Evolutionary conservation across 805 yeast genomes (phyloP).

Genomic region (Peterozyma xylosa): DNA sequence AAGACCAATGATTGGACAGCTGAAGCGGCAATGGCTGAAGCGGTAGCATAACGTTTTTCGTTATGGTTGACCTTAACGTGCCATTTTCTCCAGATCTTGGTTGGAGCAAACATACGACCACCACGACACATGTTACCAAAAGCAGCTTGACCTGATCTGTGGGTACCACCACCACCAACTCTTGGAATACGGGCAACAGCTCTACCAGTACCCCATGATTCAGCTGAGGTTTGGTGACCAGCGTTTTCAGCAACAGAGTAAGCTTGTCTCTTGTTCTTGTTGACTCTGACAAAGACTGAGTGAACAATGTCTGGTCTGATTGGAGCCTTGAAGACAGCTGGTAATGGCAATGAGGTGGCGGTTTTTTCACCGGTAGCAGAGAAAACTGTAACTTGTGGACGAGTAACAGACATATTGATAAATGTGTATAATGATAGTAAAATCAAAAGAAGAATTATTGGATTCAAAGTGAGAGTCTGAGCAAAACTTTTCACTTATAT

Average conservation of each 20-base stretch:
- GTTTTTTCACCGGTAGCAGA: conserved; percentile 83
- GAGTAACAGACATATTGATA: conserved; percentile 47
- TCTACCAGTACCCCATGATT: conserved; percentile 99
- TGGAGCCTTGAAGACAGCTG: conserved; percentile 99
- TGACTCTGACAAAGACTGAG: conserved; percentile 95
- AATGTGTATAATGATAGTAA: conserved; percentile 7
- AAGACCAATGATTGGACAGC: conserved; percentile 96
- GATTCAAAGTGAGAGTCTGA: too few species aligned
- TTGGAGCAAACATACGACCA: conserved; percentile 99
- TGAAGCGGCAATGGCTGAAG: conserved; percentile 99
- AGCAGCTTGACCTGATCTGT: conserved; percentile 99
- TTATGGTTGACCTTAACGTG: conserved; percentile 99
- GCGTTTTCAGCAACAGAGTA: conserved; percentile 99
- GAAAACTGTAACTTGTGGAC: conserved; percentile 97
- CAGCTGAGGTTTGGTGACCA: conserved; percentile 99
- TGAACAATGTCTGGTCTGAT: conserved; percentile 99
- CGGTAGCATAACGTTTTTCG: conserved; percentile 99
- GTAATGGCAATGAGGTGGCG: conserved; percentile 80
- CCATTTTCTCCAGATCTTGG: conserved; percentile 99
- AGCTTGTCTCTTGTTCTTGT: conserved; percentile 99
- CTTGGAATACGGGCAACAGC: conserved; percentile 99
- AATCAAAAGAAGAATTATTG: neutral
- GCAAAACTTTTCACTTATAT: too few species aligned
- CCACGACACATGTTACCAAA: conserved; percentile 99
- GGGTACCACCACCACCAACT: conserved; percentile 99